These are phyloP conservation scores for Penicillium decumbens DNA, from an alignment of 2,329 filamentous ascomycete genomes.

Conservation along the genomic window DNA sequence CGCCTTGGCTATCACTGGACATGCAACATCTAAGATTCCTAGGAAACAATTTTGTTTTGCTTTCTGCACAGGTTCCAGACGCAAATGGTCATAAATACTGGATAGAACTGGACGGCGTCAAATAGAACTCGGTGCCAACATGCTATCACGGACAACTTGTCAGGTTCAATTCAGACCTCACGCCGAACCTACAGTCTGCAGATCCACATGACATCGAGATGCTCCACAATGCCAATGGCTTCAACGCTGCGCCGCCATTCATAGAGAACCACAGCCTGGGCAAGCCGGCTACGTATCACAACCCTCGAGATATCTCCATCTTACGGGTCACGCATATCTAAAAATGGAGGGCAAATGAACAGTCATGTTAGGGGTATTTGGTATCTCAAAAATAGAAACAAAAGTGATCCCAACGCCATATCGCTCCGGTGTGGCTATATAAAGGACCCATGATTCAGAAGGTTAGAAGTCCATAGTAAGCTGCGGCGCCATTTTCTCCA, in stretches of 20 bases:
- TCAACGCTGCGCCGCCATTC: slow-evolving; percentile 21
- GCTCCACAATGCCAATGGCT: slow-evolving; percentile 24
- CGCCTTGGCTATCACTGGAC: slow-evolving; percentile 9
- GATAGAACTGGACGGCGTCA: not conserved
- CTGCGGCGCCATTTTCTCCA: slow-evolving; percentile 83
- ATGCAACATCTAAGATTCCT: slow-evolving; percentile 8
- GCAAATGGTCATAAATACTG: not conserved
- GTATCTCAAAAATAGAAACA: slow-evolving; percentile 23
- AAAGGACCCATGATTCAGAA: slow-evolving; percentile 2
- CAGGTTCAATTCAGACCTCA: not conserved
- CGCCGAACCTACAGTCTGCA: slow-evolving; percentile 3
- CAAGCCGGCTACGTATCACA: slow-evolving; percentile 19
- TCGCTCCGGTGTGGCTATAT: not conserved
- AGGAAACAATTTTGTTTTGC: not conserved
- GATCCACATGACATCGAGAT: slow-evolving; percentile 20
- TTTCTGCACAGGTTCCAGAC: not conserved
- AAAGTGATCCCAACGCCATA: slow-evolving; percentile 7
- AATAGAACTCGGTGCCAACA: not conserved
- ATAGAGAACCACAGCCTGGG: slow-evolving; percentile 22
- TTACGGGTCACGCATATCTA: slow-evolving; percentile 16
- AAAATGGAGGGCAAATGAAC: not conserved
- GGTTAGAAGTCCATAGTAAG: slow-evolving; percentile 74
- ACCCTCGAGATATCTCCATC: slow-evolving; percentile 22
- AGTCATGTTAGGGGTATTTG: slow-evolving; percentile 6
- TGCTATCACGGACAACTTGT: not conserved